Evolutionary conservation across 2,329 filamentous ascomycete genomes (phyloP).

Genomic region (Fusarium sp.): DNA sequence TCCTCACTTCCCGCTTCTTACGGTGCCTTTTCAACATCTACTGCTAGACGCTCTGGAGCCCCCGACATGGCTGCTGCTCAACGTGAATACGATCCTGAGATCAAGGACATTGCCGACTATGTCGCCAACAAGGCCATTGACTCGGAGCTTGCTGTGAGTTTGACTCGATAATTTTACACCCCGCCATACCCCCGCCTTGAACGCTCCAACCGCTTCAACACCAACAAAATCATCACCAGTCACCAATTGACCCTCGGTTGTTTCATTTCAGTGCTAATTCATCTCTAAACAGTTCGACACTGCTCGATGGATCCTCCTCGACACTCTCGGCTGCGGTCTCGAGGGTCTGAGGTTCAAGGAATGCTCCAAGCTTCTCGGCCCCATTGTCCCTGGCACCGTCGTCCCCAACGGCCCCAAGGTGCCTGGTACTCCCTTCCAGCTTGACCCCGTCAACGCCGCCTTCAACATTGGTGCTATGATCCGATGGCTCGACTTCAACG

Average conservation of each 20-base stretch:
- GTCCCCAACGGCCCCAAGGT: slow-evolving; percentile 94
- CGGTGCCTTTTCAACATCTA: slow-evolving; percentile 60
- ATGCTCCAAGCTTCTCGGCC: slow-evolving; percentile 93
- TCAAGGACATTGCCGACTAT: slow-evolving; percentile 94
- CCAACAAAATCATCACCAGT: slow-evolving; percentile 15
- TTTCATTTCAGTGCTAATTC: slow-evolving; percentile 13
- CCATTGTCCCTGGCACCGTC: slow-evolving; percentile 86
- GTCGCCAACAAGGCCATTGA: slow-evolving; percentile 91
- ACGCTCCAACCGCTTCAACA: slow-evolving; percentile 9
- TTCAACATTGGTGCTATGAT: slow-evolving; percentile 99
- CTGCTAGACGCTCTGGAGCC: slow-evolving; percentile 58
- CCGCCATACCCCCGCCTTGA: slow-evolving; percentile 37
- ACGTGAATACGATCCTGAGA: slow-evolving; percentile 85
- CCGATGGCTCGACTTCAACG: slow-evolving; percentile 99
- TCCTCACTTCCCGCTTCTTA: slow-evolving; percentile 50
- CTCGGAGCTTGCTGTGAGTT: slow-evolving; percentile 88
- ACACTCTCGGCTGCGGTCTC: slow-evolving; percentile 95
- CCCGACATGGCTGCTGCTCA: slow-evolving; percentile 60
- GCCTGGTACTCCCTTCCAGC: slow-evolving; percentile 89
- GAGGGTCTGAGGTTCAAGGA: slow-evolving; percentile 96
- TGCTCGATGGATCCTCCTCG: slow-evolving; percentile 93
- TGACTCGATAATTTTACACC: slow-evolving; percentile 19
- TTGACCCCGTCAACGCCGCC: slow-evolving; percentile 93
- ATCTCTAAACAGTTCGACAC: slow-evolving; percentile 79
- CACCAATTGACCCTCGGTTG: slow-evolving; percentile 1